Conservation (phyloP, 2,329 filamentous ascomycete species). For the Aspergillus fijiensis region DNA sequence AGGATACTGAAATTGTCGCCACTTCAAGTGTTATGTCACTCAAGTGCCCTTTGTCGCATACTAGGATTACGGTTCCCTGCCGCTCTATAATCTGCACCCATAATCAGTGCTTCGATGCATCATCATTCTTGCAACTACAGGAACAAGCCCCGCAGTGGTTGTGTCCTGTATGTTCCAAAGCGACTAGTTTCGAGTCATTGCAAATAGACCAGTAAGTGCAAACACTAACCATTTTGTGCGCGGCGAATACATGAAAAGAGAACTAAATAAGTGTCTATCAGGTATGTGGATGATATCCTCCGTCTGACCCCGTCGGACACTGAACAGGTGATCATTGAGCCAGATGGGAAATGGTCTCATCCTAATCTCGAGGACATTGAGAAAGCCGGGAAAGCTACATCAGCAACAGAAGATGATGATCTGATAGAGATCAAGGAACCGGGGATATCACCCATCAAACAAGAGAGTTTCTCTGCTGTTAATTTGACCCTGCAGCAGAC, state of each 20-base stretch:
- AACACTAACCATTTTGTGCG: background rate
- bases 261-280: conserved; percentile 34
- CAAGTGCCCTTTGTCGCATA: conserved; percentile 87
- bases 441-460: conserved; percentile 38
- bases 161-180: conserved; percentile 91
- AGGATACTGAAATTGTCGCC: conserved; percentile 84
- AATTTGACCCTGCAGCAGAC: conserved; percentile 32
- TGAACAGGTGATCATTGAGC: conserved; percentile 88
- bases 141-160: conserved; percentile 95
- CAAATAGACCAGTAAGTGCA: conserved; percentile 77
- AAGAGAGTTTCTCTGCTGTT: conserved; percentile 27
- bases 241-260: conserved; percentile 7
- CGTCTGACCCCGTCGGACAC: conserved; percentile 66
- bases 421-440: conserved; percentile 51
- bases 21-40: conserved; percentile 86
- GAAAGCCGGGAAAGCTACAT: conserved; percentile 38
- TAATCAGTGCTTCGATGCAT: conserved; percentile 92
- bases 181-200: conserved; percentile 74
- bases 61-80: conserved; percentile 76
- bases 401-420: conserved; percentile 47
- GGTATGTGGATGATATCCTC: conserved; percentile 86
- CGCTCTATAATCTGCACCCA: conserved; percentile 79
- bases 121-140: conserved; percentile 87
- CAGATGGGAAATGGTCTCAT: conserved; percentile 73
- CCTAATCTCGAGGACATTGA: conserved; percentile 45